phyloP scores from a whole-genome alignment of 352 stramenopile species.

The Globisporangium barbulae region DNA sequence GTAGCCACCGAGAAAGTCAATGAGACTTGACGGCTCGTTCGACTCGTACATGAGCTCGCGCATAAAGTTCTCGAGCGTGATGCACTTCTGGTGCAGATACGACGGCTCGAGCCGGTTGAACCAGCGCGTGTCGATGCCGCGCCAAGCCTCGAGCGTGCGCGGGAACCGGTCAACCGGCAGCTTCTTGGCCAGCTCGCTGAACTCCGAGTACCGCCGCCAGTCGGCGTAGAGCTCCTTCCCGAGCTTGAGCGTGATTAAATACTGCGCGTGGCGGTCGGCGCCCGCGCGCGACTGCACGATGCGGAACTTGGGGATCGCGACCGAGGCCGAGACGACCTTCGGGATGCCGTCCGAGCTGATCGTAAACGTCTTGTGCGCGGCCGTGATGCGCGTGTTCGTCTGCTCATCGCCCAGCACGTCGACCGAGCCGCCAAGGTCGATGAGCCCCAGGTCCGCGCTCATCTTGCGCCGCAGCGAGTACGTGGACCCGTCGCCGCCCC shows the following conservation, averaged over 20 bases:
- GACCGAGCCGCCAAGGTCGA: conserved; percentile 54
- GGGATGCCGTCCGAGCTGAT: conserved; percentile 68
- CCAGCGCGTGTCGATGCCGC: conserved; percentile 78
- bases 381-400: conserved; percentile 78
- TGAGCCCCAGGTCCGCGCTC: conserved; percentile 68
- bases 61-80: conserved; percentile 87
- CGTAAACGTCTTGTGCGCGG: conserved; percentile 85
- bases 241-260: conserved; percentile 85
- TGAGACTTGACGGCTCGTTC: conserved; percentile 61
- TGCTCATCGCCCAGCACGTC: conserved; percentile 84
- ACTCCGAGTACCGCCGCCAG: conserved; percentile 87
- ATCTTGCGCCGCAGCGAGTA: conserved; percentile 59
- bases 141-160: conserved; percentile 68
- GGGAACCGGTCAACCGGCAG: conserved; percentile 54
- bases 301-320: conserved; percentile 87
- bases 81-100: conserved; percentile 87
- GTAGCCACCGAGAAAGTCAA: conserved; percentile 82
- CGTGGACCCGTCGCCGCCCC: conserved; percentile 64
- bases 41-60: conserved; percentile 89
- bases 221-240: conserved; percentile 85
- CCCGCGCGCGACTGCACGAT: conserved; percentile 83
- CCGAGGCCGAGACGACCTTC: conserved; percentile 73
- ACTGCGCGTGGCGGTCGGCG: conserved; percentile 81
- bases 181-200: conserved; percentile 82
- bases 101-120: conserved; percentile 86